These are phyloP conservation scores for Hirsutella rhossiliensis DNA, from an alignment of 2,329 filamentous ascomycete genomes.

Conservation along the genomic window DNA sequence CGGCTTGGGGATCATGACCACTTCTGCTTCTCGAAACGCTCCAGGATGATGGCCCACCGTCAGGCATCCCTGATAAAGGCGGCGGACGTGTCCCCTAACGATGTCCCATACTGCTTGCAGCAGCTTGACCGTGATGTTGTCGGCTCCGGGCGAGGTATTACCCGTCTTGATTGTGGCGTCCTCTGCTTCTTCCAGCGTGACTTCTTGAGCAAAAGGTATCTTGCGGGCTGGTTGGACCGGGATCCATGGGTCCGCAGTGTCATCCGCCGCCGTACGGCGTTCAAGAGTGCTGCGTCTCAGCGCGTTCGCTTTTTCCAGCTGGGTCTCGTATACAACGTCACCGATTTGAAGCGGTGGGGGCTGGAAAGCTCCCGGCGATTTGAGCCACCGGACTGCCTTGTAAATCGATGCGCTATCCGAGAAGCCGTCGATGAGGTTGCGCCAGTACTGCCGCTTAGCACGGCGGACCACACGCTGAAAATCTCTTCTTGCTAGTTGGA, in stretches of 20 bases:
- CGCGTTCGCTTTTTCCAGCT: slow-evolving; percentile 8
- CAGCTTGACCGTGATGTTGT: slow-evolving; percentile 10
- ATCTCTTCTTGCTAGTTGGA: slow-evolving; percentile 5
- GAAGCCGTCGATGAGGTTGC: slow-evolving; percentile 6
- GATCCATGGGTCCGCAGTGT: slow-evolving; percentile 7
- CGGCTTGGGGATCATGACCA: slow-evolving; percentile 13
- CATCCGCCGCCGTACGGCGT: slow-evolving; percentile 4
- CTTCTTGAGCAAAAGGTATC: slow-evolving; percentile 6
- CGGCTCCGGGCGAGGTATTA: slow-evolving; percentile 9
- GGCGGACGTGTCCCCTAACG: slow-evolving; percentile 1
- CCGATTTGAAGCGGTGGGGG: slow-evolving; percentile 7
- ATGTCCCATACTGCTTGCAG: slow-evolving; percentile 3
- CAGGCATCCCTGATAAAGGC: slow-evolving; percentile 8
- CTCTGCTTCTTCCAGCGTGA: slow-evolving; percentile 7
- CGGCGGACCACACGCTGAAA: slow-evolving; percentile 5
- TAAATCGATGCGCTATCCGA: slow-evolving; percentile 3
- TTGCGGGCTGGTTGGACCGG: neutral
- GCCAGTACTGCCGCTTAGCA: slow-evolving; percentile 6
- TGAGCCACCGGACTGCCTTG: slow-evolving; percentile 6
- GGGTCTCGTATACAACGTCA: slow-evolving; percentile 6
- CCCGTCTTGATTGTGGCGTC: slow-evolving; percentile 7
- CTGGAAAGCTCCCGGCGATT: slow-evolving; percentile 6
- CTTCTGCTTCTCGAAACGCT: slow-evolving; percentile 9
- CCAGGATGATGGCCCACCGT: slow-evolving; percentile 8
- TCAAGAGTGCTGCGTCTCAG: slow-evolving; percentile 7